These are phyloP conservation scores for Mortierella sp. DNA, from an alignment of 371 early-diverging fungal species.

Conservation along the genomic window DNA sequence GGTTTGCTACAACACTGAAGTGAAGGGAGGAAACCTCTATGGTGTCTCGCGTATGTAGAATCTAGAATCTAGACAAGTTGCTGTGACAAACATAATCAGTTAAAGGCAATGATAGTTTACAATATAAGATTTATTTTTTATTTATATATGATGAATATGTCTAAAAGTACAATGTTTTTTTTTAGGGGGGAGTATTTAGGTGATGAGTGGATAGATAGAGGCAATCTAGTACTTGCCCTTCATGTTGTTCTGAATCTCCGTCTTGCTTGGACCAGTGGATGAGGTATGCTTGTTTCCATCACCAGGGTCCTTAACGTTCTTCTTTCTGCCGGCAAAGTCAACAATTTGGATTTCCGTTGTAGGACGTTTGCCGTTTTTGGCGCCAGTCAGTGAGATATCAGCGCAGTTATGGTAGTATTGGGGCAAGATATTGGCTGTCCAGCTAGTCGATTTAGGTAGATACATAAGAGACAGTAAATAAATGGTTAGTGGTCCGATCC, in stretches of 20 bases:
- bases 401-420: slow-evolving; percentile 84
- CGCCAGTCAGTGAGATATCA: slow-evolving; percentile 62
- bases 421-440: slow-evolving; percentile 78
- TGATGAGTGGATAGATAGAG: neutral
- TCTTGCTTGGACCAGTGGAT: slow-evolving; percentile 22
- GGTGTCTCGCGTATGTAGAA: slow-evolving; percentile 80
- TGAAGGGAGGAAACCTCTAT: slow-evolving; percentile 76
- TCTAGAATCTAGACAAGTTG: neutral
- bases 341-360: slow-evolving; percentile 21
- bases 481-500: neutral
- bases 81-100: too few species aligned
- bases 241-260: slow-evolving; percentile 21
- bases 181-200: neutral
- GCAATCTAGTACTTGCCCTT: slow-evolving; percentile 5
- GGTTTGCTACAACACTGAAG: slow-evolving; percentile 68
- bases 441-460: slow-evolving; percentile 39
- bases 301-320: slow-evolving; percentile 16
- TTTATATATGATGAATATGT: neutral
- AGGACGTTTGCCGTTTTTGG: slow-evolving; percentile 31
- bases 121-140: neutral
- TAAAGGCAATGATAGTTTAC: neutral
- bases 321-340: slow-evolving; percentile 26
- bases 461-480: neutral
- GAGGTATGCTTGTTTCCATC: slow-evolving; percentile 24
- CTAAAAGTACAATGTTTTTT: neutral